phyloP scores from a whole-genome alignment of 257 asterid genomes.

The Gentiana dahurica region DNA sequence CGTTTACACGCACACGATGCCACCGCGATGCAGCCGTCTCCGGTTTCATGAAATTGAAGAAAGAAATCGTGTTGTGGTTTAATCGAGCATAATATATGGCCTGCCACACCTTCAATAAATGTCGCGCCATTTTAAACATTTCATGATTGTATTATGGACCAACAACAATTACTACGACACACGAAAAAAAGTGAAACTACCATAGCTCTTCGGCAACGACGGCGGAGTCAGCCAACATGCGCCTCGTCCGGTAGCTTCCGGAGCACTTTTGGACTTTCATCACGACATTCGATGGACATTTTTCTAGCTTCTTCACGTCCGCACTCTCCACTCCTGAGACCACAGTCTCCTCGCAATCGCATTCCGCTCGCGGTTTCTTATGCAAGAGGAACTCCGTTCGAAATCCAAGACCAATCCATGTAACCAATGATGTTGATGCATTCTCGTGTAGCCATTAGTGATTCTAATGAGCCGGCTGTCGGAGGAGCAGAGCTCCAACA shows the following conservation, averaged over 20 bases:
- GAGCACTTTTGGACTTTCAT: constrained; percentile 83
- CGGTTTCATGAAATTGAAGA: constrained; percentile 71
- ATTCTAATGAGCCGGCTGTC: constrained; percentile 2
- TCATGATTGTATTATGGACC: background rate
- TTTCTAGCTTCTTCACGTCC: constrained; percentile 8
- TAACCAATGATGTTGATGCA: constrained; percentile 2
- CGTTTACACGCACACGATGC: constrained; percentile 65
- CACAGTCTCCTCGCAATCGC: constrained; percentile 13
- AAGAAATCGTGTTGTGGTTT: constrained; percentile 73
- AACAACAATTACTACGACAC: background rate
- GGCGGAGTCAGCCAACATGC: constrained; percentile 96
- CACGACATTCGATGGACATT: constrained; percentile 42
- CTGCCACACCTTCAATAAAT: constrained; percentile 60
- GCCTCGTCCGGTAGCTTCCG: constrained; percentile 82
- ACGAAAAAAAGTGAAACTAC: constrained; percentile 17
- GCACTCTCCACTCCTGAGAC: constrained; percentile 10
- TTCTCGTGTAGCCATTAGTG: constrained; percentile 5
- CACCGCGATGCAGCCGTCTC: constrained; percentile 78
- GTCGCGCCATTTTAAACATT: background rate
- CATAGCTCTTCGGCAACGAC: constrained; percentile 80
- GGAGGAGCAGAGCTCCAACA: background rate
- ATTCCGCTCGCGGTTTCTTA: constrained; percentile 1
- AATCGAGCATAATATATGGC: constrained; percentile 78
- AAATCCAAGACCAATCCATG: background rate
- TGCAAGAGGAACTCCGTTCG: constrained; percentile 5